Evolutionary conservation across 768 basidiomycete species (phyloP), one percentile per base, ranked within the genome.

Genomic region (Pleurotus tuoliensis): DNA sequence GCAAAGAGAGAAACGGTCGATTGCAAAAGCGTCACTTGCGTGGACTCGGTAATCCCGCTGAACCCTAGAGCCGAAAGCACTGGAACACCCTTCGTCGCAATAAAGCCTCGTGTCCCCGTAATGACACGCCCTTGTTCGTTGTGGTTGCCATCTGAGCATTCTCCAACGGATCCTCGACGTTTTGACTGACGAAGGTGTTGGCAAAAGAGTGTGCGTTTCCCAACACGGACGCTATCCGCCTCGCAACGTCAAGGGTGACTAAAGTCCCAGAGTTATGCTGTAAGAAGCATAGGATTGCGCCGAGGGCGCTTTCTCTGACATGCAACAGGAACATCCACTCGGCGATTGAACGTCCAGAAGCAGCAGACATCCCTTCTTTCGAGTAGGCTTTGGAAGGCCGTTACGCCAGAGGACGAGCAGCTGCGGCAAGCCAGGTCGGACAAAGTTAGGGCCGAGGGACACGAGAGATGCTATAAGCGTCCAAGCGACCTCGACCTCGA

Each of bases 341-440:
- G 0, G 81, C 74, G 18, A 82, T 74, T 25, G 85, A 82, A 27
- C 94, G 77, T 15, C 83, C 83, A 3, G 79, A 78, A 13, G 77
- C 80, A 12, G 73, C 73, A 0, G 76, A 71, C 50, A 52, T 52
- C 0, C 84, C 76, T 63, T 98, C 96, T 69, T 97, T 97, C 64
- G 81, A 88, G 92, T 94, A 0, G 92, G 88, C 69, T 98, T 99
- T 1, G 97, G 94, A 0, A 99, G 78, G 1, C 96, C 94, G 63
- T 99, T 99, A 30, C 97, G 79, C 97, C 97, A 99, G 3, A 99
- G 82, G 0, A 98, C 93, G 40, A 98, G 80, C 15, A 99, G 77
- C 63, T 98, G 96, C 0, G 95, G 90, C 1, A 98, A 81, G 68
- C 98, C 94, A 0, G 93, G 83, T 13, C 92, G 86, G 52, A 98